Evolutionary conservation across 805 yeast genomes (phyloP), one percentile per base, ranked within the genome.

Genomic region (Schwanniomyces vanrijiae): DNA sequence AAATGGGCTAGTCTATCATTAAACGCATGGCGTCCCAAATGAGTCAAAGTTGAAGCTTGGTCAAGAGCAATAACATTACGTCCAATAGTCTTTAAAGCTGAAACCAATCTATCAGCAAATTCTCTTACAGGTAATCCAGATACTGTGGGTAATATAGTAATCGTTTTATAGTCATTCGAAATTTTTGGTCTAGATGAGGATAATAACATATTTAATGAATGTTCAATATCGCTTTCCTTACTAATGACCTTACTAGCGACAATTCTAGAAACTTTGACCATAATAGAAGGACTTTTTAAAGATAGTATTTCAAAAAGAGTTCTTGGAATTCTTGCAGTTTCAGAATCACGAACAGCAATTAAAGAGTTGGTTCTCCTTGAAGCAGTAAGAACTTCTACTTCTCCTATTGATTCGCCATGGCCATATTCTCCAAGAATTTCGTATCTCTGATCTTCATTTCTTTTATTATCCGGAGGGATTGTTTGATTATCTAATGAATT

Each of bases 371-470:
- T 77, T 61, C 95, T 78, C 47, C 83, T 77, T 9, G 86, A 78
- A 10, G 90, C 90, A 0, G 96, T 90, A 51, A 92, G 73, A 3
- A 92, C 97, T 64, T 92, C 99, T 7, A 94, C 86, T 65, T 92
- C 98, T 3, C 98, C 99, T 49, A 94, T 79, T 35, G 96, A 87
- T 56, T 90, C 95, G 5, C 97, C 97, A 63, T 90, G 96, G 1
- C 97, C 96, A 58, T 82, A 84, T 61, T 92, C 99, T 2, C 86
- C 88, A 13, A 84, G 55, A 1, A 82, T 69, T 29, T 64, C 69
- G 29, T 58, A 56, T 3, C 43, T 44, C 1, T 38, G 45, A 18
- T 37, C 46, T 37, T 39, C 26, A 25, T 48, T 16, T 13, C 40
- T 51, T 26, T 41, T 43, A 10, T 20, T 31, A 31, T 48, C 46